Conservation (phyloP, 306 rosid genomes). For the Cicer pinnatifidum region DNA sequence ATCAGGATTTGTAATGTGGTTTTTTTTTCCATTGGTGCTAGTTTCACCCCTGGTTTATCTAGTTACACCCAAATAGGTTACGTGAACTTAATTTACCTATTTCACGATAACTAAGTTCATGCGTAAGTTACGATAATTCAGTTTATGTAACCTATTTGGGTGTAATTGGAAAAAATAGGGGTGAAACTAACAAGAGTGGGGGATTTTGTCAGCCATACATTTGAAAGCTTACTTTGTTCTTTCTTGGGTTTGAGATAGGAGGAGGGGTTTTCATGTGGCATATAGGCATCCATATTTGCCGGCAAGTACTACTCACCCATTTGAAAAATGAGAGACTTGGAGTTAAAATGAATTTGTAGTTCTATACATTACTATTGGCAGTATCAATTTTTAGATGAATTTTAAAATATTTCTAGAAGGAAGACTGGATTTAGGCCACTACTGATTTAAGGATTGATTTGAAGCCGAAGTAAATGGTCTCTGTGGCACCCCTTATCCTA, state of each 20-base stretch:
- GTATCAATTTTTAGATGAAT: neutral
- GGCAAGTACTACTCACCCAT: neutral
- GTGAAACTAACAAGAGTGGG: neutral
- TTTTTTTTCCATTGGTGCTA: neutral
- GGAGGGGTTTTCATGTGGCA: neutral
- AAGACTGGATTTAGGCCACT: neutral
- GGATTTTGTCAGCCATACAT: neutral
- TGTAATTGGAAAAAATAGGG: no score
- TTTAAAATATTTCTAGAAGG: no score
- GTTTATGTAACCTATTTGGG: no score
- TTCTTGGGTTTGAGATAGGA: neutral
- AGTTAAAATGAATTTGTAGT: neutral
- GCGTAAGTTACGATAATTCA: no score
- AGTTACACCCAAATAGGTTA: no score
- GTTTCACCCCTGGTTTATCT: no score
- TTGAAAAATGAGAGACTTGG: neutral
- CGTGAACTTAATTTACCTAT: no score
- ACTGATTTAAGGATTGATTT: neutral
- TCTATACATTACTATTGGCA: neutral
- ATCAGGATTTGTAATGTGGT: neutral
- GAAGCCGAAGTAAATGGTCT: neutral
- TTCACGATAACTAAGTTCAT: no score
- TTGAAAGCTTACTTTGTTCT: neutral
- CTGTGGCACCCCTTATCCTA: neutral
- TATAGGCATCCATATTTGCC: neutral